A percentile compares a stretch with the other conserved stretches of the same genome.
Conservation (phyloP, 106 monocot species). For the Dioscorea dumetorum region DNA sequence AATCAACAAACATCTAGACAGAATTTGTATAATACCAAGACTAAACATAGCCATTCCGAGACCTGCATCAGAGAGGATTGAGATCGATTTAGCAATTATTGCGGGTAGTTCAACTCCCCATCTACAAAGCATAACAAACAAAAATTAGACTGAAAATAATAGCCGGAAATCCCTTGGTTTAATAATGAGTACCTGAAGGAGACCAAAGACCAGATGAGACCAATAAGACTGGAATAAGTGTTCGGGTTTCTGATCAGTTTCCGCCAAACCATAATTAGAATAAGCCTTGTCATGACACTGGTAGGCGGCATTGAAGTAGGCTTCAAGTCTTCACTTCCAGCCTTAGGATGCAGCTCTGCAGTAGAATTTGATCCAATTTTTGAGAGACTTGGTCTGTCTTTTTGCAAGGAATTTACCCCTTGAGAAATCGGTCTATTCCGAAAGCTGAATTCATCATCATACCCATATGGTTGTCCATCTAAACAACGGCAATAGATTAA, state of each 20-base stretch:
- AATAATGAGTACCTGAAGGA: conserved; percentile 30
- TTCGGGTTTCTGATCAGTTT: conserved; percentile 53
- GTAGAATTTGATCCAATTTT: conserved; percentile 30
- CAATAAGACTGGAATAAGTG: conserved; percentile 51
- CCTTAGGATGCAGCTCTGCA: conserved; percentile 20
- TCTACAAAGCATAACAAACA: conserved; percentile 8
- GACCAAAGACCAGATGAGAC: conserved; percentile 37
- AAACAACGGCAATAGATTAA: not conserved
- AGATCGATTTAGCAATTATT: conserved; percentile 28
- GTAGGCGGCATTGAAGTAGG: conserved; percentile 7
- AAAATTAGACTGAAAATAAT: not conserved
- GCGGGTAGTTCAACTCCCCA: conserved; percentile 41
- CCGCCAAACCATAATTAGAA: conserved; percentile 51
- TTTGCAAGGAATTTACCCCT: not conserved
- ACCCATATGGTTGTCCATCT: not conserved
- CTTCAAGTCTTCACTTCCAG: conserved; percentile 2
- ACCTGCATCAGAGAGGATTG: conserved; percentile 44
- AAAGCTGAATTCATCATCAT: conserved; percentile 33
- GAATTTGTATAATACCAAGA: conserved; percentile 17
- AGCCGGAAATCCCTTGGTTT: not conserved
- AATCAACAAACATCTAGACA: not conserved
- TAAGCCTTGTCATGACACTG: conserved; percentile 46
- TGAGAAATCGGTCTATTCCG: conserved; percentile 9
- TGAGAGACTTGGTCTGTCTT: conserved; percentile 9
- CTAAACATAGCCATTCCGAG: conserved; percentile 64